These are phyloP conservation scores for Neurospora hispaniola DNA, from an alignment of 495 filamentous ascomycete genomes.

Conservation along the genomic window DNA sequence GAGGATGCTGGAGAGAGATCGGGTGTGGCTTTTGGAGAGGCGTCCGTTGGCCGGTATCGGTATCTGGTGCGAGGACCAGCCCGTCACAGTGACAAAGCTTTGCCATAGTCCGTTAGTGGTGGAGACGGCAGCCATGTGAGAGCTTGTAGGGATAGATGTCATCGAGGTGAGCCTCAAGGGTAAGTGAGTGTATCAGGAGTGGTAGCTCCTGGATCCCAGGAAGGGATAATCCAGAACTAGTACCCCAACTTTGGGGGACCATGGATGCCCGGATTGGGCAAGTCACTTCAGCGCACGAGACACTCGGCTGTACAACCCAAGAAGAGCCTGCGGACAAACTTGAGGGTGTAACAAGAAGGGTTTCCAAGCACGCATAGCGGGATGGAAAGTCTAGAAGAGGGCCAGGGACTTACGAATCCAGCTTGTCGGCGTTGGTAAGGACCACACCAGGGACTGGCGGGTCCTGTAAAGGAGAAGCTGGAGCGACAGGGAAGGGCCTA, in stretches of 20 bases:
- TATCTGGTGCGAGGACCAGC: slow-evolving; percentile 38
- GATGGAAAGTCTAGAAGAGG: not conserved
- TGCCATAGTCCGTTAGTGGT: slow-evolving; percentile 22
- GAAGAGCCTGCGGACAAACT: not conserved
- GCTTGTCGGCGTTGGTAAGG: slow-evolving; percentile 11
- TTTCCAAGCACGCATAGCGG: not conserved
- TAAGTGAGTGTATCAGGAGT: not conserved
- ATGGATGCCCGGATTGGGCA: not conserved
- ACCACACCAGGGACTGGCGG: slow-evolving; percentile 26
- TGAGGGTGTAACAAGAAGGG: not conserved
- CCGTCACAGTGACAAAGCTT: slow-evolving; percentile 41
- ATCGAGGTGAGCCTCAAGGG: not conserved
- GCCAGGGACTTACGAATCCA: slow-evolving; percentile 13
- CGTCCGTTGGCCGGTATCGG: slow-evolving; percentile 19
- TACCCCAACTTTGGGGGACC: not conserved
- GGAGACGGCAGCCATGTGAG: slow-evolving; percentile 15
- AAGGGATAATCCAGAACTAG: not conserved
- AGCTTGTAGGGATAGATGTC: not conserved
- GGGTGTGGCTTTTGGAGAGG: slow-evolving; percentile 34
- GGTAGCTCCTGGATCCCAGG: not conserved
- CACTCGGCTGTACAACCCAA: not conserved
- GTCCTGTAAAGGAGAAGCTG: slow-evolving; percentile 14
- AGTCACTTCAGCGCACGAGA: not conserved
- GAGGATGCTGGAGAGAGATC: slow-evolving; percentile 38
- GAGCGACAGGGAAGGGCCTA: not conserved